phyloP scores from a whole-genome alignment of 208 protist genomes.

The Trichomonas tenax region DNA sequence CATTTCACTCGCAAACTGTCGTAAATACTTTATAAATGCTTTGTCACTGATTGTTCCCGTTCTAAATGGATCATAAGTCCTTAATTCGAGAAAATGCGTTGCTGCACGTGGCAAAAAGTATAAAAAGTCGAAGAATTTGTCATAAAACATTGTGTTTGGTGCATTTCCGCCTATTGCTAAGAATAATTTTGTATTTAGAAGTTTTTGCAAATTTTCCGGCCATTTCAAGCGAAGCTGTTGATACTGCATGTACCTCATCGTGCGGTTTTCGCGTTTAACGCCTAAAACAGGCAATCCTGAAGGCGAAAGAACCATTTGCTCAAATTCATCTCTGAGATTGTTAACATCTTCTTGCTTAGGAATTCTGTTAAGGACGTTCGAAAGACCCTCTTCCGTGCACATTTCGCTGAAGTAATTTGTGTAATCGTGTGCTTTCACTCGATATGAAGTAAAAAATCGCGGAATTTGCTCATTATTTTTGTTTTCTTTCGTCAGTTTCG shows the following conservation, averaged over 20 bases:
- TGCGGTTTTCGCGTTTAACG: background rate
- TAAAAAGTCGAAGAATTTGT: background rate
- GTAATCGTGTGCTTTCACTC: background rate
- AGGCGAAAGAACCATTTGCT: background rate
- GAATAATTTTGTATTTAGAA: background rate
- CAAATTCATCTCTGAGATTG: background rate
- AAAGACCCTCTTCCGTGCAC: background rate
- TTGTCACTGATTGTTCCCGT: background rate
- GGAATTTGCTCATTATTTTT: background rate
- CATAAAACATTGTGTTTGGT: background rate
- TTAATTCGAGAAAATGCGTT: background rate
- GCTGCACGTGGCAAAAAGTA: background rate
- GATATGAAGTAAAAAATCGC: background rate
- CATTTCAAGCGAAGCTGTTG: background rate
- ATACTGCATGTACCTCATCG: background rate
- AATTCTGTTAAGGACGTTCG: background rate
- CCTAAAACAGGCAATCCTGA: background rate
- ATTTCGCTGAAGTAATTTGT: background rate
- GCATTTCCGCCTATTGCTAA: background rate
- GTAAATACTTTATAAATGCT: background rate
- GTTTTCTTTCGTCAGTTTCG: background rate
- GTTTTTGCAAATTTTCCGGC: background rate
- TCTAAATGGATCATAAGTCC: background rate
- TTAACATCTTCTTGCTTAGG: background rate
- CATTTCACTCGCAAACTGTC: background rate